A percentile compares a stretch with the other conserved stretches of the same genome.
Evolutionary conservation across 2,329 filamentous ascomycete species (phyloP).

Genomic region (Byssoonygena ceratinophila): DNA sequence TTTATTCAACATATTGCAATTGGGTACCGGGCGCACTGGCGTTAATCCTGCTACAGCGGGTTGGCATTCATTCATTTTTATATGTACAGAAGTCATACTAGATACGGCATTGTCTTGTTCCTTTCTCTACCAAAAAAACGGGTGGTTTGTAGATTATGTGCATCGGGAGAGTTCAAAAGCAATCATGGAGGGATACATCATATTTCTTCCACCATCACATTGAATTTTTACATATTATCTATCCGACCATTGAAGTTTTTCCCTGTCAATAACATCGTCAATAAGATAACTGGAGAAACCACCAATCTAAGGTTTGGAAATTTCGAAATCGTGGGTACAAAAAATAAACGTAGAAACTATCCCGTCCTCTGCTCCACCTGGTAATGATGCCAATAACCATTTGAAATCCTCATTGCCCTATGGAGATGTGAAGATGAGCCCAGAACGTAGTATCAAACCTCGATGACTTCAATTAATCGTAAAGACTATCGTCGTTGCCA

Average conservation of each 20-base stretch:
- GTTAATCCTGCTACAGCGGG: not conserved
- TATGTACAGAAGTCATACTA: constrained; percentile 5
- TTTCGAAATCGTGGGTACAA: not conserved
- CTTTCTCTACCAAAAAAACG: not conserved
- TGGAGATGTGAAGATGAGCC: constrained; percentile 6
- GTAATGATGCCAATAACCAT: not conserved
- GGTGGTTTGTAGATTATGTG: not conserved
- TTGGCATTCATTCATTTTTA: not conserved
- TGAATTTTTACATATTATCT: not conserved
- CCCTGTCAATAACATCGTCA: no score
- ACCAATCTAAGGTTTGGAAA: constrained; percentile 8
- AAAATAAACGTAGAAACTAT: constrained; percentile 3
- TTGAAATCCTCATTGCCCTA: constrained; percentile 5
- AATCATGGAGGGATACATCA: not conserved
- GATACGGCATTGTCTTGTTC: not conserved
- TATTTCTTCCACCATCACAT: not conserved
- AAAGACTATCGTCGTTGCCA: constrained; percentile 92
- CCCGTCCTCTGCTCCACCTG: not conserved
- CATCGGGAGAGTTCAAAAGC: not conserved
- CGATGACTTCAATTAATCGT: constrained; percentile 46
- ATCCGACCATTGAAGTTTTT: not conserved
- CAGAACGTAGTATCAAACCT: constrained; percentile 1
- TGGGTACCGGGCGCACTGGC: not conserved
- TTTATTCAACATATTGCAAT: not conserved
- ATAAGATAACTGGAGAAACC: not conserved